phyloP scores from a whole-genome alignment of 495 filamentous ascomycete genomes.

The Opeltia flavorubescens region DNA sequence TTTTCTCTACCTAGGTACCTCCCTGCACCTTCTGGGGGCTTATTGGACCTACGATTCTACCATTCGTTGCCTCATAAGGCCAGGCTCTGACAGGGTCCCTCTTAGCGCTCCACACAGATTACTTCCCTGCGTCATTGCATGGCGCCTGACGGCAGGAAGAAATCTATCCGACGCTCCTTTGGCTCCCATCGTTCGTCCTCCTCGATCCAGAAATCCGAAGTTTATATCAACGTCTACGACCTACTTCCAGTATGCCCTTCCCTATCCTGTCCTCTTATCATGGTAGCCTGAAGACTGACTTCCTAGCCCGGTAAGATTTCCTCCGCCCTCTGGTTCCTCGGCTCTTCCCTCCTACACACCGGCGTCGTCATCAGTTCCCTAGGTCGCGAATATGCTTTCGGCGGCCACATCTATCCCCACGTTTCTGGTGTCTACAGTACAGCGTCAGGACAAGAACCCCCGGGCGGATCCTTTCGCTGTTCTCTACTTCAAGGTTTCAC shows the following conservation, averaged over 20 bases:
- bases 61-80: too few relatives aligned
- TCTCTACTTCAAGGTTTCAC: conserved; percentile 63
- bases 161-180: not conserved
- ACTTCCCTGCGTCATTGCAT: not conserved
- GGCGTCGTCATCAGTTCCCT: conserved; percentile 53
- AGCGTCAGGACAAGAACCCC: conserved; percentile 48
- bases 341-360: conserved; percentile 59
- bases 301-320: conserved; percentile 52
- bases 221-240: conserved; percentile 71
- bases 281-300: not conserved
- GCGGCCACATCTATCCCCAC: conserved; percentile 55
- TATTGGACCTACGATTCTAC: too few relatives aligned
- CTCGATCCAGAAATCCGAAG: conserved; percentile 51
- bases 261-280: not conserved
- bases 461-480: conserved; percentile 55
- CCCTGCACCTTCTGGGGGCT: too few relatives aligned
- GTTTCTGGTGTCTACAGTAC: conserved; percentile 71
- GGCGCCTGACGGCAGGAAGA: not conserved
- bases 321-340: conserved; percentile 54
- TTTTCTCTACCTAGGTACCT: too few relatives aligned
- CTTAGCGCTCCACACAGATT: too few relatives aligned
- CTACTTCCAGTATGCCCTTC: conserved; percentile 45
- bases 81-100: too few relatives aligned
- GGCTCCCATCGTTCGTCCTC: conserved; percentile 36
- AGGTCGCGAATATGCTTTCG: conserved; percentile 65